Conservation (phyloP, 768 basidiomycete genomes). For the Steccherinum ochraceum region DNA sequence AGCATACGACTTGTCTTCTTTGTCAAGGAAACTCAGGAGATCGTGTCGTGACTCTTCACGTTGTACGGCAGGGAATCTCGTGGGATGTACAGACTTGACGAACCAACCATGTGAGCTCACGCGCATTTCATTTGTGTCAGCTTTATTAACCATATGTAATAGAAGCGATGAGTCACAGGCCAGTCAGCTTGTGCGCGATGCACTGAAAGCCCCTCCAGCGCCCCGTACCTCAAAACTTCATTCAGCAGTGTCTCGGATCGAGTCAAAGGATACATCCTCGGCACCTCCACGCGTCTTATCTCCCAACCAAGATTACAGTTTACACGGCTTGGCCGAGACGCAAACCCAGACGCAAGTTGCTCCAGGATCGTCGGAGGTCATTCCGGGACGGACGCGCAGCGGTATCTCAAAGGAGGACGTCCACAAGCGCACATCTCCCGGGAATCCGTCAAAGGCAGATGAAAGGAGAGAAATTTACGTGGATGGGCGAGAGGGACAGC, state of each 20-base stretch:
- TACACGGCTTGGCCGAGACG: conserved; percentile 2
- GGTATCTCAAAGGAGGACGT: too few relatives aligned
- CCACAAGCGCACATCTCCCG: too few relatives aligned
- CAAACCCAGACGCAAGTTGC: background rate
- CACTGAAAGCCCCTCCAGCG: background rate
- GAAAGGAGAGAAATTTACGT: background rate
- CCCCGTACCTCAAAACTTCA: background rate
- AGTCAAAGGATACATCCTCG: background rate
- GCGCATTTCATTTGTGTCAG: conserved; percentile 1
- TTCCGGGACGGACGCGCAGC: too few relatives aligned
- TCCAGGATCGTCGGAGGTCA: background rate
- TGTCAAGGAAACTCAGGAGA: too few relatives aligned
- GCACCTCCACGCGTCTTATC: background rate
- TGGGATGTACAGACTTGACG: conserved; percentile 5
- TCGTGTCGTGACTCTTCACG: too few relatives aligned
- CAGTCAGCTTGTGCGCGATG: conserved; percentile 15
- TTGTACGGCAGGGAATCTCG: too few relatives aligned
- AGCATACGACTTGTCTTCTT: background rate
- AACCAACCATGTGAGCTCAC: conserved; percentile 6
- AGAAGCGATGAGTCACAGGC: conserved; percentile 19
- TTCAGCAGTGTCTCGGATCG: background rate
- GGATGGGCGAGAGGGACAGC: too few relatives aligned
- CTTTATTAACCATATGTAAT: background rate
- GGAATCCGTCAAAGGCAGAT: too few relatives aligned
- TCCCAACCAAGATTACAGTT: background rate